phyloP scores from a whole-genome alignment of 352 stramenopile genomes.

The Phytophthora europaea region DNA sequence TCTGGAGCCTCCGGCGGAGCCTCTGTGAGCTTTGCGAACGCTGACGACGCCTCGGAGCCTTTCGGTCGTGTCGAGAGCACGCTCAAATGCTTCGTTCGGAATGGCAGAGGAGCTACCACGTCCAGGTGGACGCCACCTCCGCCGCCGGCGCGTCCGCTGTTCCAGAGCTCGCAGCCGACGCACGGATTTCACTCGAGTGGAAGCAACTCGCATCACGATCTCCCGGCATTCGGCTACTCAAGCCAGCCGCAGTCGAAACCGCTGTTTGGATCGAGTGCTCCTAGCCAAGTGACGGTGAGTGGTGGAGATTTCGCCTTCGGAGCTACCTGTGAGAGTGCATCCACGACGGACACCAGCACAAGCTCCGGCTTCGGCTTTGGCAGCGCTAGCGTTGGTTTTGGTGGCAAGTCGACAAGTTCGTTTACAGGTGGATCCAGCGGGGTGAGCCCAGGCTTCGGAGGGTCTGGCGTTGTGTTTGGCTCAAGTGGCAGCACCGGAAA shows the following conservation, averaged over 20 bases:
- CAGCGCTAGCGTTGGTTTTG: neutral
- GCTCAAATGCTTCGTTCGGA: conserved; percentile 18
- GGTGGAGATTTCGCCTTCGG: conserved; percentile 22
- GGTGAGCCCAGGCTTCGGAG: conserved; percentile 2
- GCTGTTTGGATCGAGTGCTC: conserved; percentile 14
- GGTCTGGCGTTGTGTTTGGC: conserved; percentile 6
- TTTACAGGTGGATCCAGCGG: neutral
- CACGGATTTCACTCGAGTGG: conserved; percentile 5
- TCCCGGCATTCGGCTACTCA: neutral
- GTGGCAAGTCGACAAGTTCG: neutral
- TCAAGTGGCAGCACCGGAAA: conserved; percentile 9
- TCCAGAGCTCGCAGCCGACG: neutral
- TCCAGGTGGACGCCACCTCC: conserved; percentile 19
- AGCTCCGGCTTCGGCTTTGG: neutral
- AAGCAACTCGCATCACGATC: neutral
- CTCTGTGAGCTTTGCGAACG: neutral
- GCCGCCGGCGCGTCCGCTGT: conserved; percentile 12
- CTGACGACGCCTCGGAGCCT: conserved; percentile 21
- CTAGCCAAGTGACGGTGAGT: neutral
- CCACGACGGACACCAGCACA: neutral
- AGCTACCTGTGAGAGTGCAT: neutral
- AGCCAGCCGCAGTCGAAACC: neutral
- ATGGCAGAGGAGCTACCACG: neutral
- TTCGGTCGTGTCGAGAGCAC: conserved; percentile 31
- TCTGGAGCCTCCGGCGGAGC: neutral